Percentiles rank a stretch among this genome's conserved stretches.
Evolutionary conservation across 805 yeast genomes (phyloP).

Genomic region (Ogataea trehalophila): DNA sequence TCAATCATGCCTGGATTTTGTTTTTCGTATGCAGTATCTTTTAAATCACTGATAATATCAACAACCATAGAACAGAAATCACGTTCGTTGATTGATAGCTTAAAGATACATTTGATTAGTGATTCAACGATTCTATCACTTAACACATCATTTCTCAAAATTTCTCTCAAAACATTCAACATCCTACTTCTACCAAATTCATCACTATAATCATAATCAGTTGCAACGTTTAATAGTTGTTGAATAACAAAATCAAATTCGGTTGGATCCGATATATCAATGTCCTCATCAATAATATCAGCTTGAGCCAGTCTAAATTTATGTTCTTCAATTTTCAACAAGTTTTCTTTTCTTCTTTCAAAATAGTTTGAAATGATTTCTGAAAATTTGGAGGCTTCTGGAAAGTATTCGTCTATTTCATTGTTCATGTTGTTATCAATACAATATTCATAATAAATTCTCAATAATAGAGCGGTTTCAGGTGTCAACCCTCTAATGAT

Average conservation of each 20-base stretch:
- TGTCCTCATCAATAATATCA: slow-evolving; percentile 14
- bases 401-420: slow-evolving; percentile 62
- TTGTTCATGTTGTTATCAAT: slow-evolving; percentile 45
- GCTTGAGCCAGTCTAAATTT: slow-evolving; percentile 16
- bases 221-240: slow-evolving; percentile 65
- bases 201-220: slow-evolving; percentile 79
- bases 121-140: slow-evolving; percentile 49
- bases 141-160: slow-evolving; percentile 54
- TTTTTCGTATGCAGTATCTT: slow-evolving; percentile 53
- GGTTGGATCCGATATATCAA: slow-evolving; percentile 40
- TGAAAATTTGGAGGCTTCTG: slow-evolving; percentile 74
- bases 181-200: slow-evolving; percentile 84
- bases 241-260: slow-evolving; percentile 70
- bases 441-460: slow-evolving; percentile 65
- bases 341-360: slow-evolving; percentile 36
- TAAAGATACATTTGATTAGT: slow-evolving; percentile 61
- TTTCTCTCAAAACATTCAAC: slow-evolving; percentile 52
- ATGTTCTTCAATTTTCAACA: slow-evolving; percentile 21
- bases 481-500: slow-evolving; percentile 68
- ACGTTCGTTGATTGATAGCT: slow-evolving; percentile 69
- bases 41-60: slow-evolving; percentile 82
- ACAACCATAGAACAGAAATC: slow-evolving; percentile 80
- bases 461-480: slow-evolving; percentile 68
- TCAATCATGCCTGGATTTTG: slow-evolving; percentile 19
- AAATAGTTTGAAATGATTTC: slow-evolving; percentile 53